These are phyloP conservation scores for Hemileccinum impolitum DNA, from an alignment of 768 basidiomycete species.

Conservation along the genomic window DNA sequence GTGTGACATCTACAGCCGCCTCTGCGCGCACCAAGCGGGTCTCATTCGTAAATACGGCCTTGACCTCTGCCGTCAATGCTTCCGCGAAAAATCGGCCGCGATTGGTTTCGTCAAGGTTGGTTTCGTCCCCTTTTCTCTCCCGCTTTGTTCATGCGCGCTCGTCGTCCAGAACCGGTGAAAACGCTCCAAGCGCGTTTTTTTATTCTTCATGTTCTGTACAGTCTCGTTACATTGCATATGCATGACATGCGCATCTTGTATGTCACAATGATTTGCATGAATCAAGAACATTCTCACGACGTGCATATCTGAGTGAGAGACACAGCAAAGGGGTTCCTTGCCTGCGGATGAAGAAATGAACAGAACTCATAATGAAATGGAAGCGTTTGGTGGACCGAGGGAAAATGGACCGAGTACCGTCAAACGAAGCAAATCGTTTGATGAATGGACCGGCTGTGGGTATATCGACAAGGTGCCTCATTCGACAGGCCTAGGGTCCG, in stretches of 20 bases:
- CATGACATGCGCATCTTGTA: slow-evolving; percentile 12
- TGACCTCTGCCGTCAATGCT: slow-evolving; percentile 97
- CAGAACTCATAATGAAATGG: background rate
- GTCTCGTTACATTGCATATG: slow-evolving; percentile 5
- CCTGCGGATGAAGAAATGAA: background rate
- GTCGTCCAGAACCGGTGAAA: slow-evolving; percentile 44
- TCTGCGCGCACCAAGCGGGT: slow-evolving; percentile 96
- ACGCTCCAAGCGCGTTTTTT: slow-evolving; percentile 1
- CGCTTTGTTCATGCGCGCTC: background rate
- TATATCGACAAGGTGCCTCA: background rate
- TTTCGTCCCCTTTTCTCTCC: background rate
- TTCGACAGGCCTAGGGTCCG: background rate
- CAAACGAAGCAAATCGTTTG: background rate
- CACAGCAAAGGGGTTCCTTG: background rate
- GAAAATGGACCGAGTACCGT: background rate
- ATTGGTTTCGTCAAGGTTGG: slow-evolving; percentile 94
- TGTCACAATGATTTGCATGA: slow-evolving; percentile 20
- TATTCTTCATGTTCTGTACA: background rate
- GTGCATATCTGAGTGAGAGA: background rate
- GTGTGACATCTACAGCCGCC: slow-evolving; percentile 55
- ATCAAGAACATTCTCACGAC: slow-evolving; percentile 9
- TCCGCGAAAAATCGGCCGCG: slow-evolving; percentile 91
- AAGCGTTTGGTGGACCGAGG: background rate
- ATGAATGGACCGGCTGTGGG: too few relatives aligned
- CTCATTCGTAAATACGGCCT: slow-evolving; percentile 96